Base-by-base conservation (phyloP, 331 rosid species). In the Malus hybrid region DNA sequence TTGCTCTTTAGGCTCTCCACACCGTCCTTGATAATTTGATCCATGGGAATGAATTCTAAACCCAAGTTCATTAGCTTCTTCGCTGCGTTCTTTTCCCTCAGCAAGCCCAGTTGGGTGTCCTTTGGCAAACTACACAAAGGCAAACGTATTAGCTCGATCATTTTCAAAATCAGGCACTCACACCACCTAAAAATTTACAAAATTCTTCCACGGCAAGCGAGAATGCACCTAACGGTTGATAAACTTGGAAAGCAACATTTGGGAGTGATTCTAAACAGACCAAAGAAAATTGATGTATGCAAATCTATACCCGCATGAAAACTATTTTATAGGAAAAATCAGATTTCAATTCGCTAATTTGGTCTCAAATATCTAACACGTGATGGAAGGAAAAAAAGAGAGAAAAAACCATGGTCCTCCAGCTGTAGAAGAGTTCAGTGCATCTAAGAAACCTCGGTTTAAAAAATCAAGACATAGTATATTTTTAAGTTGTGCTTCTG, bases 31-130 rank as follows among this genome's bases (percentile, higher is more conserved):
- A 93, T 88, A 5, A 89, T 89, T 73, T 91, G 86, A 48, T 89
- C 93, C 48, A 88, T 80, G 19, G 96, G 93, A 50, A 86, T 89
- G 83, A 91, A 91, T 16, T 88, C 81, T 44, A 91, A 39, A 2
- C 97, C 97, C 77, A 93, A 70, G 63, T 88, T 89, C 72, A 87
- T 93, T 61, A 93, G 78, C 80, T 89, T 93, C 80, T 87, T 89
- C 1, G 86, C 75, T 36, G 82, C 93, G 66, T 86, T 72, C 56
- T 80, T 83, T 39, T 85, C 76, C 71, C 92, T 84, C 84, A 88
- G 60, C 84, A 91, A 52, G 42, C 85, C 90, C 5, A 88, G 89
- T 58, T 89, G 96, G 13, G 92, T 83, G 65, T 91, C 88, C 75
- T 76, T 86, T 22, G 95, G 82, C 68, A 88, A 56, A 75, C 96